Conservation (phyloP, 1,139 yeast species). For the Saccharomyces hybrid region DNA sequence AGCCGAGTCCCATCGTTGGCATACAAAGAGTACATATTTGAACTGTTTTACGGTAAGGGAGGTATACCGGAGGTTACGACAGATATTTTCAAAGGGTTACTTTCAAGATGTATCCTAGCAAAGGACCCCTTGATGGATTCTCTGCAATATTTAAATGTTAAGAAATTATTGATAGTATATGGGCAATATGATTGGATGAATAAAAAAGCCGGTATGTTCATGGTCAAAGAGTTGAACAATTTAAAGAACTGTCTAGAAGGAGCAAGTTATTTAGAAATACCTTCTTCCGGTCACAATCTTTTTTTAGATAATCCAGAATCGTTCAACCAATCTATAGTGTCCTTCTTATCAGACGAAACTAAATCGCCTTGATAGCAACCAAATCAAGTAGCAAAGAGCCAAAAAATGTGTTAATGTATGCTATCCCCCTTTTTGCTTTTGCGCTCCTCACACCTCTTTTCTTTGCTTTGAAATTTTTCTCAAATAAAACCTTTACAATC, state of each 20-base stretch:
- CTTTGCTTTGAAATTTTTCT: not conserved
- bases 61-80: constrained; percentile 13
- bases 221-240: constrained; percentile 36
- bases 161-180: constrained; percentile 50
- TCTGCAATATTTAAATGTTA: constrained; percentile 36
- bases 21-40: constrained; percentile 21
- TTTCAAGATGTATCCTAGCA: constrained; percentile 39
- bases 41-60: constrained; percentile 13
- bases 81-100: constrained; percentile 50
- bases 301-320: constrained; percentile 61
- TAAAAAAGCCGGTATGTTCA: constrained; percentile 49
- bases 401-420: not conserved
- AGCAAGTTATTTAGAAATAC: constrained; percentile 36
- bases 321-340: constrained; percentile 36
- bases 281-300: constrained; percentile 62
- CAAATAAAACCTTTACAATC: not conserved
- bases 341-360: not conserved
- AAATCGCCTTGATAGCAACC: not conserved
- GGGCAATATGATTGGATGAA: constrained; percentile 84
- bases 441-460: not conserved
- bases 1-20: constrained; percentile 37
- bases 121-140: constrained; percentile 62
- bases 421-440: not conserved
- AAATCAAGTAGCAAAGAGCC: not conserved
- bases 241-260: constrained; percentile 19